Base-by-base conservation (phyloP, 129 eudicot genomes). In the Ambrosia artemisiifolia region DNA sequence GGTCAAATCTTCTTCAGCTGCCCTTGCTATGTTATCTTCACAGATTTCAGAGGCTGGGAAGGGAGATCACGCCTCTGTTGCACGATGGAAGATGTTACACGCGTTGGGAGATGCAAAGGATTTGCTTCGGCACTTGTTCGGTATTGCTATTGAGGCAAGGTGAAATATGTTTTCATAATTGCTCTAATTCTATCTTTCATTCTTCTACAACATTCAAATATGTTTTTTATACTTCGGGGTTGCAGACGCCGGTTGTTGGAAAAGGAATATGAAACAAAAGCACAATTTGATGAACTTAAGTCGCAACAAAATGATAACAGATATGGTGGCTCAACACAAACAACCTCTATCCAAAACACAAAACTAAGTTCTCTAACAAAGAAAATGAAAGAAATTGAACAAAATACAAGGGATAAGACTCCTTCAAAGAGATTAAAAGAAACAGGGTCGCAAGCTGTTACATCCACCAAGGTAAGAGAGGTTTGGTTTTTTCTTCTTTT, bases 81-180 rank as follows among this genome's bases (percentile, higher is more conserved):
- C 88, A 10, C 90, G 97, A 38, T 90, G 95, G 93, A 90, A 86
- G 78, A 89, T 79, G 53, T 71, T 94, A 57, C 84, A 88, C 9
- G 81, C 96, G 3, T 81, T 94, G 84, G 96, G 93, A 61, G 98
- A 94, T 82, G 98, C 98, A 6, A 94, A 86, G 82, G 88, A 77
- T 78, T 80, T 90, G 77, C 96, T 94, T 60, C 98, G 88, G 54
- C 75, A 87, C 79, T 84, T 90, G 83, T 90, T 90, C 71, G 84
- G 75, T 75, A 71, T 86, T 76, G 85, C 84, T 36, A 87, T 73
- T 19, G 96, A 94, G 44, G 75, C 96, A 77, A 90, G 89, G 96
- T 93, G 68, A 69, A 28, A 17, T 78, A 55, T n/a, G 35, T 43
- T 55, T 34, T 59, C 70, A 50, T 66, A 49, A 73, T 48, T 49